Conservation (phyloP, 305 asterid species). For the Coffea humblotiana region DNA sequence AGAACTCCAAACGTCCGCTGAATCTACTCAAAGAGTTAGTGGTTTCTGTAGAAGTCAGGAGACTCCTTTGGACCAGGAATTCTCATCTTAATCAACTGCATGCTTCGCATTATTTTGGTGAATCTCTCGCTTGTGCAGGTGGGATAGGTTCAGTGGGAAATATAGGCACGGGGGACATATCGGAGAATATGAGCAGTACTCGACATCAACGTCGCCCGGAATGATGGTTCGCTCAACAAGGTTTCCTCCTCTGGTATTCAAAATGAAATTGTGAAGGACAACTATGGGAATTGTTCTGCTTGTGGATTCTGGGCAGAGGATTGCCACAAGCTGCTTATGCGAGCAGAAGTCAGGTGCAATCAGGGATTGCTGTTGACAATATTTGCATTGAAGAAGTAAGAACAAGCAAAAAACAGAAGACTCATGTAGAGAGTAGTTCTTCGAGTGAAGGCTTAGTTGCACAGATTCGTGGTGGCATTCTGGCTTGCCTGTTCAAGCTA, state of each 20-base stretch:
- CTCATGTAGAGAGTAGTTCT: constrained; percentile 30
- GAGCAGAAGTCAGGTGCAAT: constrained; percentile 24
- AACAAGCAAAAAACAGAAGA: constrained; percentile 28
- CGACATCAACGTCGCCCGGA: constrained; percentile 32
- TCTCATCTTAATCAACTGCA: constrained; percentile 34
- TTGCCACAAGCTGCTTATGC: constrained; percentile 12
- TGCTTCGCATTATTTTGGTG: constrained; percentile 23
- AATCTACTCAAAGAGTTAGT: constrained; percentile 23
- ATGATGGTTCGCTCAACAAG: constrained; percentile 22
- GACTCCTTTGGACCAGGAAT: constrained; percentile 30
- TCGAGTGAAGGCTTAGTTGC: constrained; percentile 33
- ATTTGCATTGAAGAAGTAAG: constrained; percentile 39
- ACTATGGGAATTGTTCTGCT: constrained; percentile 15
- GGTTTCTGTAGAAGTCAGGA: constrained; percentile 34
- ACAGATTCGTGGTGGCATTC: constrained; percentile 37
- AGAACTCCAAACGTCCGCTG: constrained; percentile 21
- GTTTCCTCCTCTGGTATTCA: constrained; percentile 4
- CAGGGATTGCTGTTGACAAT: constrained; percentile 28
- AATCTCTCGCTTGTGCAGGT: constrained; percentile 25
- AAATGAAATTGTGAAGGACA: constrained; percentile 18
- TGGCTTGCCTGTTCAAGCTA: constrained; percentile 24
- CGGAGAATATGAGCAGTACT: constrained; percentile 28
- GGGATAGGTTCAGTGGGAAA: constrained; percentile 29
- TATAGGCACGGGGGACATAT: constrained; percentile 27
- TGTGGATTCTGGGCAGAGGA: constrained; percentile 15